Evolutionary conservation across 2,329 filamentous ascomycete species (phyloP).

Genomic region (Curvularia hawaiiensis): DNA sequence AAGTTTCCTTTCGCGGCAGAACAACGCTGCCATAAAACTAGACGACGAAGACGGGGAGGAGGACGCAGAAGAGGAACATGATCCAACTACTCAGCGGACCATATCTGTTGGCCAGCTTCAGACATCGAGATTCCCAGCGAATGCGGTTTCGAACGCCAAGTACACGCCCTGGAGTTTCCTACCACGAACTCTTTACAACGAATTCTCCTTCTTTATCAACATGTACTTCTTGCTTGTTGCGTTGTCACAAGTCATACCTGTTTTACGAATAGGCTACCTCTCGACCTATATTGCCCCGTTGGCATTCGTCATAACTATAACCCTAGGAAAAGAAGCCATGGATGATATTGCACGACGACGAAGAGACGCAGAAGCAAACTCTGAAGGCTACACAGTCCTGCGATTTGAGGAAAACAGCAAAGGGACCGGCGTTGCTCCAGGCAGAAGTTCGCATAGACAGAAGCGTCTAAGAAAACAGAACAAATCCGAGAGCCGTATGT

Average conservation of each 20-base stretch:
- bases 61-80: conserved; percentile 54
- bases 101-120: conserved; percentile 78
- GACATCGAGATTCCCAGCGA: conserved; percentile 79
- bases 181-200: conserved; percentile 93
- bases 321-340: conserved; percentile 91
- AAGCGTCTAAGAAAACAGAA: conserved; percentile 43
- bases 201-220: conserved; percentile 99
- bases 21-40: conserved; percentile 33
- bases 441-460: conserved; percentile 34
- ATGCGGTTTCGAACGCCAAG: conserved; percentile 95
- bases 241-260: conserved; percentile 87
- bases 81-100: conserved; percentile 71
- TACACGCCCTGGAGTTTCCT: conserved; percentile 96
- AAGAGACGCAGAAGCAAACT: conserved; percentile 91
- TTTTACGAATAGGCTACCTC: conserved; percentile 89
- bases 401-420: conserved; percentile 66
- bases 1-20: conserved; percentile 61
- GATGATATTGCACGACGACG: conserved; percentile 88
- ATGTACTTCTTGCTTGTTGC: conserved; percentile 98
- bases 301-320: conserved; percentile 89
- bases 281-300: conserved; percentile 93
- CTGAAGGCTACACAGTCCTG: conserved; percentile 83
- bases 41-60: conserved; percentile 41
- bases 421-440: conserved; percentile 41
- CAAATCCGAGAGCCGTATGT: conserved; percentile 54